Conservation (phyloP, 805 yeast species). For the Vanderwaltozyma yarrowii region DNA sequence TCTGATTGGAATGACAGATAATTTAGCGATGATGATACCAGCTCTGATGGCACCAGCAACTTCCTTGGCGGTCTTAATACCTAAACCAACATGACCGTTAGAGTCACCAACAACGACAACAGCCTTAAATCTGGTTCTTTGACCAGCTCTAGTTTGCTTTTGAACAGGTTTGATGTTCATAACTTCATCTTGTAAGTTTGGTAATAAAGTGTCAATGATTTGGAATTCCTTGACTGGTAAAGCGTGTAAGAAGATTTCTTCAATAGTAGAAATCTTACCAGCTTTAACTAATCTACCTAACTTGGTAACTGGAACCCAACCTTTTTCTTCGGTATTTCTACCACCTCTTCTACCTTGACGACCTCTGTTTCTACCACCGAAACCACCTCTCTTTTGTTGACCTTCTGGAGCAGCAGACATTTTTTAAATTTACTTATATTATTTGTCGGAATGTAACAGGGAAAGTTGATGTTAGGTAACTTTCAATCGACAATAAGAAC, state of each 20-base stretch:
- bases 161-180: conserved; percentile 99
- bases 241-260: conserved; percentile 98
- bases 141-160: conserved; percentile 99
- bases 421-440: conserved; percentile 9
- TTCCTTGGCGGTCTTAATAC: conserved; percentile 99
- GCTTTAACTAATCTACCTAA: conserved; percentile 99
- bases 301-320: conserved; percentile 99
- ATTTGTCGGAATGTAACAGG: conserved; percentile 40
- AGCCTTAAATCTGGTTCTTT: conserved; percentile 99
- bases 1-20: conserved; percentile 98
- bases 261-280: conserved; percentile 91
- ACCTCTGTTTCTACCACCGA: conserved; percentile 49
- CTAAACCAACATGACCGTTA: conserved; percentile 99
- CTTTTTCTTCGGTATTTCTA: conserved; percentile 91
- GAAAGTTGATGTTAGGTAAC: conserved; percentile 45
- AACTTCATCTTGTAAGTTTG: conserved; percentile 94
- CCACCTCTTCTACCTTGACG: conserved; percentile 59
- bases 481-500: conserved; percentile 37
- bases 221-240: conserved; percentile 99
- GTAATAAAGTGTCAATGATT: conserved; percentile 93
- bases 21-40: conserved; percentile 98
- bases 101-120: conserved; percentile 99
- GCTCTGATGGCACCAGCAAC: conserved; percentile 99
- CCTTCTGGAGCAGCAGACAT: conserved; percentile 35
- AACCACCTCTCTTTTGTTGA: conserved; percentile 41